Base-by-base conservation (phyloP, 208 protist species). In the Leishmania turanica region DNA sequence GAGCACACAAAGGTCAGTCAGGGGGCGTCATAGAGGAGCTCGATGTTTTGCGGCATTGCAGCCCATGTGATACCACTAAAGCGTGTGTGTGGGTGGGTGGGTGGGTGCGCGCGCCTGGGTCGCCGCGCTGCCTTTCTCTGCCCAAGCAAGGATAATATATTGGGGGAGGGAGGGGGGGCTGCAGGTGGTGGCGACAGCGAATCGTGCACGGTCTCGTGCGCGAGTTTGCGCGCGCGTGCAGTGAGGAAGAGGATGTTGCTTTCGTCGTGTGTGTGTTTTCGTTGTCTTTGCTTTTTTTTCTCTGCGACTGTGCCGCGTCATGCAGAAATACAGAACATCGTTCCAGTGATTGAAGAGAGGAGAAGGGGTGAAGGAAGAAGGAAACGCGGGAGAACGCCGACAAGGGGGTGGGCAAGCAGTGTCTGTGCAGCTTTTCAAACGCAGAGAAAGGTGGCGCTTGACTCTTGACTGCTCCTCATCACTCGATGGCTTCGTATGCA, bases 401-500 rank as follows among this genome's bases (percentile, higher is more conserved):
- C 17, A 51, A 73, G 21, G 27, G 31, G 45, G 40, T 51, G 21
- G 24, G 40, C 68, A 7, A 34, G 45, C 45, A 17, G 68, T 54
- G 45, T 3, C 21, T 53, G 40, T 15, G 45, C 3, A 53, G 68
- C 9, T 19, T 7, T 73, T 11, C 27, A 53, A 73, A 19, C 15
- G 45, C 40, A 73, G 42, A 3, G 40, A 17, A 21, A 34, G 27
- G 27, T 54, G 11, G 68, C 45, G 21, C 40, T 73, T 15, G 45
- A 31, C 24, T 24, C 31, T 15, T 58, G n/a, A 83, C 71, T 27
- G 15, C 51, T 53, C 17, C 11, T 74, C 71, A 27, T 56, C 45
- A 86, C 42, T 86, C 78, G 37, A 37, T 47, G 31, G 37, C 37
- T 1, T 86, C 77, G 9, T 60, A 49, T 0, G 54, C 17, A 21